These are phyloP conservation scores for Saturnispora diversa DNA, from an alignment of 805 yeast genomes.

Conservation along the genomic window DNA sequence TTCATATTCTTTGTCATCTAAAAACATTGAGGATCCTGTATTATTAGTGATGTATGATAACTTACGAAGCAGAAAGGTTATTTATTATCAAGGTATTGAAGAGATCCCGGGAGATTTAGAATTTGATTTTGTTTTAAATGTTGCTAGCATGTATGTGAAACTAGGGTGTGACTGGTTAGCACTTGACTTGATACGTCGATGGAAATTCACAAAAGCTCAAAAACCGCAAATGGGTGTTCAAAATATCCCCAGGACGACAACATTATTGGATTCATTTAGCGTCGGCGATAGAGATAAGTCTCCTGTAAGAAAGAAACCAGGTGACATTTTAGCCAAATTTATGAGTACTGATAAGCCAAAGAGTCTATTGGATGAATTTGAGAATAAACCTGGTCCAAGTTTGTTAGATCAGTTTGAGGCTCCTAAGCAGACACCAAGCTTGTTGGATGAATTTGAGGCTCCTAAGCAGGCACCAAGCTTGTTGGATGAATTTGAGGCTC, in stretches of 20 bases:
- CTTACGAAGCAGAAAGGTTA: constrained; percentile 45
- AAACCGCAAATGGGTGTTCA: not conserved
- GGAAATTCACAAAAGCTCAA: constrained; percentile 45
- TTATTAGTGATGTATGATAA: constrained; percentile 56
- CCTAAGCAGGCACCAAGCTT: too few relatives aligned
- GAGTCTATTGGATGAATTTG: constrained; percentile 4
- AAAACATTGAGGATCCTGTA: constrained; percentile 65
- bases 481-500: constrained; percentile 3
- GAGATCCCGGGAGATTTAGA: constrained; percentile 42
- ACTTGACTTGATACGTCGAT: constrained; percentile 50
- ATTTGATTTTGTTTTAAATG: constrained; percentile 51
- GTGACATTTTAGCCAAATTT: constrained; percentile 16
- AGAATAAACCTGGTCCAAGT: not conserved
- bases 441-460: too few relatives aligned
- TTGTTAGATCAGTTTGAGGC: not conserved
- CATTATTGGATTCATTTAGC: constrained; percentile 4
- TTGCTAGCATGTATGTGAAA: constrained; percentile 59
- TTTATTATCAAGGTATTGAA: constrained; percentile 43
- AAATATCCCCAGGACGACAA: not conserved
- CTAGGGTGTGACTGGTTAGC: constrained; percentile 91
- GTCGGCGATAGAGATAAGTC: not conserved
- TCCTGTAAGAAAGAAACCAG: constrained; percentile 10
- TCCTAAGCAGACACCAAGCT: too few relatives aligned
- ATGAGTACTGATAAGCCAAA: not conserved
- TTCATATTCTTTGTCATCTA: constrained; percentile 13